Evolutionary conservation across 257 asterid species (phyloP), one percentile per base, ranked within the genome.

Genomic region (Eustoma russellianum): DNA sequence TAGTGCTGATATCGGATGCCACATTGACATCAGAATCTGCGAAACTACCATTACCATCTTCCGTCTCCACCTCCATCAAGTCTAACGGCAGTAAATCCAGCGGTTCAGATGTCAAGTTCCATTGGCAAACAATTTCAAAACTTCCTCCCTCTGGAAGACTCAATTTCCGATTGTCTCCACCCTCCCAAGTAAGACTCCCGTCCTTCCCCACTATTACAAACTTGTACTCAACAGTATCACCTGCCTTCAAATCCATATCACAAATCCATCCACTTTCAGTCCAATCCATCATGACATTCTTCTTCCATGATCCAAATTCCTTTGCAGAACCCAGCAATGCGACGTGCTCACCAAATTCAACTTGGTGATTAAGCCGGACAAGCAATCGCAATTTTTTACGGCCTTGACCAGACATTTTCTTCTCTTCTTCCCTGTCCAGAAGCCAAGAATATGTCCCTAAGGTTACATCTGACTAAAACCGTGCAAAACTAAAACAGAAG

Each of bases 261-360:
- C 82, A 79, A 61, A 85, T 66, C 99, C 99, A 92, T 64, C 99
- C 99, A 24, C 76, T 74, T 68, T 85, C 94, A 1, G 94, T 80
- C 99, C 99, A 92, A 24, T 73, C 53, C 99, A 92, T 77, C 86
- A 65, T 53, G 57, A 79, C 74, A 59, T 73, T 69, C 59, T 85
- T 72, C 80, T 79, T 88, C 99, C 99, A 92, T 11, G 89, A 79
- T 18, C 99, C 99, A 8, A 92, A 65, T 65, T 92, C 99, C 59
- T 75, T 75, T 13, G 56, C 77, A 0, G 99, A 92, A 59, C 99
- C 99, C 66, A 88, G 53, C 59, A 92, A 56, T 7, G 93, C 97
- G 16, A 88, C 66, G 28, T 85, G 85, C 63, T 92, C 93, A 56
- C 99, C 99, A 41, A 58, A 92, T 58, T 70, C 41, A 52, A 92